Evolutionary conservation across 805 yeast genomes (phyloP).

Genomic region (Candida methanosorbosa): DNA sequence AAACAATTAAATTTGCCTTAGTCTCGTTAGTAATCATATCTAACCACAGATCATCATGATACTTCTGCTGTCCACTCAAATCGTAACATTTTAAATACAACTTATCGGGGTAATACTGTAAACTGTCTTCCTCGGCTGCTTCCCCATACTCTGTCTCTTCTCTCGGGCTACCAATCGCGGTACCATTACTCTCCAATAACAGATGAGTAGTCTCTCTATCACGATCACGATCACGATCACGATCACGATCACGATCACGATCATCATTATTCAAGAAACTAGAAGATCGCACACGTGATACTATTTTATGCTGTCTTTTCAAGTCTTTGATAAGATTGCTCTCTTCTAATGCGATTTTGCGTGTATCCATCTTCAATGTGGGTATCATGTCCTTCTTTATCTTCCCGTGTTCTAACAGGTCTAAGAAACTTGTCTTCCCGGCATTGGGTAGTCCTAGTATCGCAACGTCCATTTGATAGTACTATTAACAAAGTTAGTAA

Average conservation of each 20-base stretch:
- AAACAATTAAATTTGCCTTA: slow-evolving; percentile 14
- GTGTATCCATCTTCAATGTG: slow-evolving; percentile 12
- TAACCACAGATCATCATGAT: slow-evolving; percentile 15
- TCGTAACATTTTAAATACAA: slow-evolving; percentile 16
- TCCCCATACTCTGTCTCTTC: neutral
- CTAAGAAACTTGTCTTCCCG: slow-evolving; percentile 22
- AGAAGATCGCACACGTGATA: no score
- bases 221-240: neutral
- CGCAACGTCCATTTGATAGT: slow-evolving; percentile 17
- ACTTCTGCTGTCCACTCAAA: slow-evolving; percentile 22
- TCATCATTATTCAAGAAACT: no score
- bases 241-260: no score
- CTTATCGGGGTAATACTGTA: slow-evolving; percentile 2
- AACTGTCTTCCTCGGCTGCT: neutral
- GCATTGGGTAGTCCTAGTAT: slow-evolving; percentile 22
- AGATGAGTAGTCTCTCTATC: neutral
- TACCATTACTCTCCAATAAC: neutral
- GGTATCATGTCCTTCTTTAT: slow-evolving; percentile 15
- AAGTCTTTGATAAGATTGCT: neutral
- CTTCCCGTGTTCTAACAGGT: slow-evolving; percentile 5
- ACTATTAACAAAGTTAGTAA: slow-evolving; percentile 5
- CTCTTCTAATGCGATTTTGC: neutral
- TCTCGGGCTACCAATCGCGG: neutral
- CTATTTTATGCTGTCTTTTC: neutral
- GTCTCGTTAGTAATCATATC: slow-evolving; percentile 3